Evolutionary conservation across 2,329 filamentous ascomycete species (phyloP).

Genomic region (Chalaropsis ovoidea): DNA sequence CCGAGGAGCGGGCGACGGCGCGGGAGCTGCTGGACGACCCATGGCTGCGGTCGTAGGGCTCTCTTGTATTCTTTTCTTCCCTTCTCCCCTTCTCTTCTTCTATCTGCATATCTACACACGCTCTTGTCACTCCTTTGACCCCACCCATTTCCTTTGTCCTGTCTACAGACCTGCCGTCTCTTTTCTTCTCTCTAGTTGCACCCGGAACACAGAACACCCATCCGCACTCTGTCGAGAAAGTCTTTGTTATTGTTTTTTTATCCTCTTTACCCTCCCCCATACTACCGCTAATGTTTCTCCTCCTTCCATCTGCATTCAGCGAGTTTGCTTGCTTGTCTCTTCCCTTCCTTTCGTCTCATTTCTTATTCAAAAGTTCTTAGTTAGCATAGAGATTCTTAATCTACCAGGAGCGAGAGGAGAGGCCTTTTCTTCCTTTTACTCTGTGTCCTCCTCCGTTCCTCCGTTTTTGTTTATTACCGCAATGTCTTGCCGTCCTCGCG

Average conservation of each 20-base stretch:
- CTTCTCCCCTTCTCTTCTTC: neutral
- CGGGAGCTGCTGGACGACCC: conserved; percentile 31
- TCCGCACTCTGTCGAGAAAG: neutral
- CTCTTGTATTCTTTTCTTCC: neutral
- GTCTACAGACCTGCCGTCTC: neutral
- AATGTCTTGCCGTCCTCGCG: neutral
- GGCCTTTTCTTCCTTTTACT: neutral
- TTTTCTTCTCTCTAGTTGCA: conserved; percentile 17
- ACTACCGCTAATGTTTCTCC: neutral
- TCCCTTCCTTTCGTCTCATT: conserved; percentile 25
- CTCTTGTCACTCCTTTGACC: neutral
- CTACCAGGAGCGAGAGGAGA: conserved; percentile 16
- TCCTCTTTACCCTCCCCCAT: neutral
- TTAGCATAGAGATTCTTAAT: conserved; percentile 20
- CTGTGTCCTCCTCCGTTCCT: neutral
- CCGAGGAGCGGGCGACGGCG: conserved; percentile 30
- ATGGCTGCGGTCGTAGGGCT: conserved; percentile 27
- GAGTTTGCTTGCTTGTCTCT: conserved; percentile 17
- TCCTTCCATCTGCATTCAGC: conserved; percentile 4
- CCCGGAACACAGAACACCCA: conserved; percentile 14
- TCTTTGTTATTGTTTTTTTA: neutral
- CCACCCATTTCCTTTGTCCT: neutral
- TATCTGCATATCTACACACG: neutral
- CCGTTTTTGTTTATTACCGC: neutral
- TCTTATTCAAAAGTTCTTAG: conserved; percentile 20